Percentiles rank a stretch among this genome's conserved stretches.
Conservation (phyloP, 140 eudicot genomes). For the Ambrosia hybrid region DNA sequence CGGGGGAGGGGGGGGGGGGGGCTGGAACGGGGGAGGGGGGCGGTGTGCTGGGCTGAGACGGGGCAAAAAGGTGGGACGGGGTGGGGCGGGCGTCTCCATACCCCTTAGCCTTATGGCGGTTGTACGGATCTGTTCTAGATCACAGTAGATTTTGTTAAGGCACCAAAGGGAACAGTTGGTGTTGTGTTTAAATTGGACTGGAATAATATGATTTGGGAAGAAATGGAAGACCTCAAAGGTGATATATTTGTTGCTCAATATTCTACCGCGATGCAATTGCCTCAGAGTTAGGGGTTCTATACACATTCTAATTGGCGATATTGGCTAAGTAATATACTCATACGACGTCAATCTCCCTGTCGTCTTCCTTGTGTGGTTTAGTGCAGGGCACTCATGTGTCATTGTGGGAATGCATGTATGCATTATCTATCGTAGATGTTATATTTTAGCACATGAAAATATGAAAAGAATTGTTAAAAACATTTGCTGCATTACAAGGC, state of each 20-base stretch:
- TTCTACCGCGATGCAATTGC: neutral
- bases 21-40: too few species aligned
- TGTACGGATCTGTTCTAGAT: constrained; percentile 1
- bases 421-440: neutral
- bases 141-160: neutral
- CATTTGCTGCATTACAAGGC: neutral
- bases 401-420: constrained; percentile 16
- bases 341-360: neutral
- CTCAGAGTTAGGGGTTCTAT: neutral
- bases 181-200: neutral
- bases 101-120: neutral
- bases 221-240: too few species aligned
- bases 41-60: too few species aligned
- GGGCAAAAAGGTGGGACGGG: too few species aligned
- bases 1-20: too few species aligned
- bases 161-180: neutral
- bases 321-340: neutral
- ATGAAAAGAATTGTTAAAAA: neutral
- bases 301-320: neutral
- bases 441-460: too few species aligned
- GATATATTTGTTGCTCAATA: too few species aligned
- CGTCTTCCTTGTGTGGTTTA: too few species aligned
- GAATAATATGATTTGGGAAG: neutral
- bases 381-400: constrained; percentile 9
- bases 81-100: too few species aligned